phyloP scores from a whole-genome alignment of 2,329 filamentous ascomycete genomes.

The Rutstroemia sp. region DNA sequence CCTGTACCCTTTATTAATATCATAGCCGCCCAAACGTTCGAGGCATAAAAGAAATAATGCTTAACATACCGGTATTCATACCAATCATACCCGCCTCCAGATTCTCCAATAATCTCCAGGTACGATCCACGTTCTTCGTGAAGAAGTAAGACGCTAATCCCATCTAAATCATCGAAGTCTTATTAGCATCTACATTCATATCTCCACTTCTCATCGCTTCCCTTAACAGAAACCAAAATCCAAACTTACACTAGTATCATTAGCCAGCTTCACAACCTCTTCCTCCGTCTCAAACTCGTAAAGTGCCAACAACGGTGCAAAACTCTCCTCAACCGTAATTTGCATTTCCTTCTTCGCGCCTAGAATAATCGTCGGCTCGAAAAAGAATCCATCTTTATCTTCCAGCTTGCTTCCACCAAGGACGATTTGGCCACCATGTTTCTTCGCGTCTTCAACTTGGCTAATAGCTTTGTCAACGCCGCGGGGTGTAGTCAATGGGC shows the following conservation, averaged over 20 bases:
- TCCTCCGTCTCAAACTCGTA: slow-evolving; percentile 61
- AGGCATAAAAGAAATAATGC: neutral
- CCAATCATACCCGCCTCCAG: slow-evolving; percentile 65
- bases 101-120: slow-evolving; percentile 59
- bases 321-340: slow-evolving; percentile 53
- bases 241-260: slow-evolving; percentile 40
- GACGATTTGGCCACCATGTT: slow-evolving; percentile 55
- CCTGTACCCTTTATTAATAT: slow-evolving; percentile 31
- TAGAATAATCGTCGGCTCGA: slow-evolving; percentile 59
- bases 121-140: slow-evolving; percentile 59
- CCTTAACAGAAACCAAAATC: neutral
- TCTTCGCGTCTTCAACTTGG: slow-evolving; percentile 58
- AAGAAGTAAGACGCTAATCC: slow-evolving; percentile 62
- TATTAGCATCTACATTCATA: slow-evolving; percentile 4
- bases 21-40: neutral
- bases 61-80: slow-evolving; percentile 46
- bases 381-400: slow-evolving; percentile 54
- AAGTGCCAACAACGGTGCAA: slow-evolving; percentile 56
- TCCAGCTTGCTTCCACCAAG: slow-evolving; percentile 50
- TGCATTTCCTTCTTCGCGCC: slow-evolving; percentile 52
- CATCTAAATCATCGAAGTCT: slow-evolving; percentile 33
- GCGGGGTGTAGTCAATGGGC: slow-evolving; percentile 49
- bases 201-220: neutral
- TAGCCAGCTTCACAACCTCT: slow-evolving; percentile 51
- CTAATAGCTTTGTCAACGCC: slow-evolving; percentile 47